A percentile compares a stretch with the other conserved stretches of the same genome.
Conservation (phyloP, 768 basidiomycete species). For the Lactarius hengduanensis region DNA sequence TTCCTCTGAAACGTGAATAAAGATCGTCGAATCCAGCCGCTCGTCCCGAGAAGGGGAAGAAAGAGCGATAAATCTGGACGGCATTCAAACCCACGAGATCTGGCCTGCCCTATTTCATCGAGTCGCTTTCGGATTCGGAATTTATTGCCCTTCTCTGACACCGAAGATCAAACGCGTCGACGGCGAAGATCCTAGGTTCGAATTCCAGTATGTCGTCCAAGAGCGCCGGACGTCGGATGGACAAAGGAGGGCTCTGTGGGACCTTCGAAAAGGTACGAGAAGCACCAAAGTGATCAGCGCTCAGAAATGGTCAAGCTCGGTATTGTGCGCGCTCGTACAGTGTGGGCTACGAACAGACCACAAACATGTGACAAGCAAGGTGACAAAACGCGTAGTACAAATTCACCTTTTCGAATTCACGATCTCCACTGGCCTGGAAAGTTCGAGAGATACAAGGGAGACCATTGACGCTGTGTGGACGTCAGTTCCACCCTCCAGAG, state of each 20-base stretch:
- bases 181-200: neutral
- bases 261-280: neutral
- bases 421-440: neutral
- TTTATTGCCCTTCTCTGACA: neutral
- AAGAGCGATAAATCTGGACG: neutral
- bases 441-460: neutral
- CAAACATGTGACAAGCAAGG: neutral
- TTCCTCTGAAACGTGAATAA: neutral
- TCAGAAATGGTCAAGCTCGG: neutral
- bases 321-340: neutral
- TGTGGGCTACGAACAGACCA: neutral
- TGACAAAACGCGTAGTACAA: neutral
- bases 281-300: neutral
- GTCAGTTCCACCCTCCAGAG: neutral
- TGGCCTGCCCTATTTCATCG: neutral
- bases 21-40: neutral
- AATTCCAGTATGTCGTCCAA: neutral
- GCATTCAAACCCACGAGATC: neutral
- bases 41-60: neutral
- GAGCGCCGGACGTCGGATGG: neutral
- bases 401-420: neutral
- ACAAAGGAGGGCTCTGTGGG: neutral
- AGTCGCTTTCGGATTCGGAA: neutral
- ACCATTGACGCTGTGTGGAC: neutral
- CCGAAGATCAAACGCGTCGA: neutral